These are phyloP conservation scores for Leccinum discolor DNA, from an alignment of 1,284 basidiomycete species.

Conservation along the genomic window DNA sequence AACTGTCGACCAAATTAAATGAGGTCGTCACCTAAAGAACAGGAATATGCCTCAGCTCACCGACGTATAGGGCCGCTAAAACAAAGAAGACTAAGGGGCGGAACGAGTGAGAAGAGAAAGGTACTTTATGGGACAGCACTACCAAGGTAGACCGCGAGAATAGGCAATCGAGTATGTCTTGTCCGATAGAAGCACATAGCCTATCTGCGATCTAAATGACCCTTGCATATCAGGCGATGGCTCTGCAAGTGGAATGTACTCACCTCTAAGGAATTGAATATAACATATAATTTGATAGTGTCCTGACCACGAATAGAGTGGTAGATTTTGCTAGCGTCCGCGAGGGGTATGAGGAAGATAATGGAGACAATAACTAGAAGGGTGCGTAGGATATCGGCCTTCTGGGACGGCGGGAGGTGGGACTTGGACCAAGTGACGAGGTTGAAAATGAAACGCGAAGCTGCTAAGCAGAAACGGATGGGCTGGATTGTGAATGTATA, in stretches of 20 bases:
- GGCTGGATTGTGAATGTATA: conserved; percentile 99
- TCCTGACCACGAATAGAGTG: conserved; percentile 99
- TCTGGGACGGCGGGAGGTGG: conserved; percentile 81
- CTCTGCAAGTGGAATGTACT: conserved; percentile 17
- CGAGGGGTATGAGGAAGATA: conserved; percentile 76
- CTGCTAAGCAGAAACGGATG: conserved; percentile 80
- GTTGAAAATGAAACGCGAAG: conserved; percentile 58
- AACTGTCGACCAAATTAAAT: conserved; percentile 46
- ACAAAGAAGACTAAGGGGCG: conserved; percentile 86
- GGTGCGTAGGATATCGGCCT: conserved; percentile 86
- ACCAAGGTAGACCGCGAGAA: conserved; percentile 93
- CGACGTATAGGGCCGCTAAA: conserved; percentile 83
- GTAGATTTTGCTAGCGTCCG: conserved; percentile 98
- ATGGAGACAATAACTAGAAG: conserved; percentile 81
- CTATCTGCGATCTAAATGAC: conserved; percentile 85
- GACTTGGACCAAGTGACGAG: conserved; percentile 49
- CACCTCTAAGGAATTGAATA: conserved; percentile 97
- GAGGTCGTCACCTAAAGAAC: not conserved
- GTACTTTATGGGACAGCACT: conserved; percentile 62
- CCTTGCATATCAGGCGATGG: not conserved
- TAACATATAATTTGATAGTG: conserved; percentile 98
- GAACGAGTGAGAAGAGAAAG: conserved; percentile 62
- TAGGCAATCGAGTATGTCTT: conserved; percentile 95
- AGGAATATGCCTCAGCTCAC: conserved; percentile 44
- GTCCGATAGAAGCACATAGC: conserved; percentile 95